Conservation (phyloP, 1,284 basidiomycete genomes). For the Ceratobasidium sp. region DNA sequence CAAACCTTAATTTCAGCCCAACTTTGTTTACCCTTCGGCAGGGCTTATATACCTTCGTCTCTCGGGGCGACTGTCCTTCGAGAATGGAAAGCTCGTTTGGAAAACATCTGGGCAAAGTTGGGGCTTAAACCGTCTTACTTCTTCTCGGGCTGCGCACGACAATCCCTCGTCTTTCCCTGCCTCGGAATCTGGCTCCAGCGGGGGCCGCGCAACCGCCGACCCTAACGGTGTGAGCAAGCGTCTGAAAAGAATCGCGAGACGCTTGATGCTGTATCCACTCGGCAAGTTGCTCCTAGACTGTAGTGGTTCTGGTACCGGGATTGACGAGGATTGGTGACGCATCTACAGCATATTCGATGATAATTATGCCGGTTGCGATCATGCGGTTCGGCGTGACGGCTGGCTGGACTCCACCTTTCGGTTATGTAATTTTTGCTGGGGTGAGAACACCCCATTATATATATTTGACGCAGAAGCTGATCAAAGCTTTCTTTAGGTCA, state of each 20-base stretch:
- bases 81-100: too few species aligned
- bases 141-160: too few species aligned
- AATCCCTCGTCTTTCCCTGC: not conserved
- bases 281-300: not conserved
- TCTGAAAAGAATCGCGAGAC: conserved; percentile 20
- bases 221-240: conserved; percentile 25
- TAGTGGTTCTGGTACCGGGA: not conserved
- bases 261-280: conserved; percentile 32
- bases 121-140: not conserved
- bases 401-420: conserved; percentile 14
- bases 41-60: too few species aligned
- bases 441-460: not conserved
- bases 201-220: not conserved
- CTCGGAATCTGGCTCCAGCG: conserved; percentile 18
- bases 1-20: too few species aligned
- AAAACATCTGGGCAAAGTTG: too few species aligned
- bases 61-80: too few species aligned
- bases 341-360: conserved; percentile 25
- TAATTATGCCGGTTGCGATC: conserved; percentile 21
- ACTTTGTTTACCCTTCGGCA: too few species aligned
- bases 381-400: conserved; percentile 28
- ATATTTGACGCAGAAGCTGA: not conserved
- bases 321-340: not conserved
- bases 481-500: not conserved
- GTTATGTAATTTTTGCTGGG: conserved; percentile 18